Evolutionary conservation across 2,329 filamentous ascomycete genomes (phyloP).

Genomic region (Colletotrichum euphorbiae): DNA sequence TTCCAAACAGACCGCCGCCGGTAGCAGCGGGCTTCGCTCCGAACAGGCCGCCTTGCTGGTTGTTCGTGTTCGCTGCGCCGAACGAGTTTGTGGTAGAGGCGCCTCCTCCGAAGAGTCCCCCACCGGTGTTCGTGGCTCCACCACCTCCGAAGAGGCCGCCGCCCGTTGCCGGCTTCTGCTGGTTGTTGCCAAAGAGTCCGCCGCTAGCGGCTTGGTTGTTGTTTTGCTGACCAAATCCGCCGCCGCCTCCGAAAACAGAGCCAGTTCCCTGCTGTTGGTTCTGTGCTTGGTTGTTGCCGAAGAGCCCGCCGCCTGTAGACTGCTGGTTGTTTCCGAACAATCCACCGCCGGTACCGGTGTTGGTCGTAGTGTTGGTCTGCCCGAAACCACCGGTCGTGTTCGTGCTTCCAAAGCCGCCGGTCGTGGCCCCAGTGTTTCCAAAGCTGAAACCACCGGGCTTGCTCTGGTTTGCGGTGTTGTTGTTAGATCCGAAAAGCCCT

Average conservation of each 20-base stretch:
- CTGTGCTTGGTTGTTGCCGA: slow-evolving; percentile 48
- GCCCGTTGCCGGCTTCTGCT: slow-evolving; percentile 38
- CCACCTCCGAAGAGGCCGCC: slow-evolving; percentile 41
- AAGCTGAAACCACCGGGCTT: slow-evolving; percentile 56
- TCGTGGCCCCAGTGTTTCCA: slow-evolving; percentile 52
- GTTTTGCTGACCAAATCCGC: slow-evolving; percentile 43
- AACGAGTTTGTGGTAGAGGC: slow-evolving; percentile 52
- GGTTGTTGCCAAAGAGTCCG: slow-evolving; percentile 41
- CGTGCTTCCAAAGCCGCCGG: slow-evolving; percentile 46
- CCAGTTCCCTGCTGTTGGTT: slow-evolving; percentile 40
- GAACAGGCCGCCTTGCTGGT: slow-evolving; percentile 53
- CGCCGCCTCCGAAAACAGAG: slow-evolving; percentile 45
- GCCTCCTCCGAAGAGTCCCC: slow-evolving; percentile 55
- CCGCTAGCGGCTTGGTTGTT: slow-evolving; percentile 41
- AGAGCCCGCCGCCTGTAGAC: slow-evolving; percentile 52
- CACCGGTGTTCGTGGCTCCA: slow-evolving; percentile 49
- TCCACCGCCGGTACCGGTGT: slow-evolving; percentile 47
- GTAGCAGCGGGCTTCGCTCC: slow-evolving; percentile 53
- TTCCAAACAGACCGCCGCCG: slow-evolving; percentile 60
- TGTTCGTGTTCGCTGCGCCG: slow-evolving; percentile 58
- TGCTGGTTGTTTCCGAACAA: slow-evolving; percentile 57
- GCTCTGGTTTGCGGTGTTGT: slow-evolving; percentile 46
- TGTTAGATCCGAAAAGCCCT: slow-evolving; percentile 42
- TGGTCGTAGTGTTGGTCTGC: slow-evolving; percentile 47
- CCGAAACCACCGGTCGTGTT: slow-evolving; percentile 56